Base-by-base conservation (phyloP, 495 filamentous ascomycete genomes). In the Penicillium dipodomyicola region DNA sequence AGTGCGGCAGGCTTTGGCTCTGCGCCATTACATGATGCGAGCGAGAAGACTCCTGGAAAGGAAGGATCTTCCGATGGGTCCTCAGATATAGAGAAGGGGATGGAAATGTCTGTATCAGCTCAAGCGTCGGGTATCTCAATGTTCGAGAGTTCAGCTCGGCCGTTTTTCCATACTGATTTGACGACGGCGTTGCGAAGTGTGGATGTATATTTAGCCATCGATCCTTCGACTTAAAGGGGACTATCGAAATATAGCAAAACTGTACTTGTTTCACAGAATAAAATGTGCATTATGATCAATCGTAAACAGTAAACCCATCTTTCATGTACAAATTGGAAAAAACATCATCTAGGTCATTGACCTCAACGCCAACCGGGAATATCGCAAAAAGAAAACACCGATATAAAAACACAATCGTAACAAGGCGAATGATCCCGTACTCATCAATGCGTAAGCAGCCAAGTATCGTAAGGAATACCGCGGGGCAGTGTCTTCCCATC, bases 101-200 rank as follows among this genome's bases (percentile, higher is more conserved):
- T 48, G 35, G 23, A n/a, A 19, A 42, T 10, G 27, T n/a, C 12
- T 42, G 11, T 23, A 25, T 45, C 20, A 1, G 15, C 35, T 52
- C 35, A 15, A 30, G 12, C 19, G 22, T 5, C 14, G 33, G 33
- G 0, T 37, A 37, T 8, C 5, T 37, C 33, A 15, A 37, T 5
- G 14, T 12, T 19, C 12, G 5, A 89, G 54, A 87, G 90, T 23
- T 72, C 93, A 45, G 89, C 90, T 70, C 75, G 89, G 61, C 92
- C 92, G 43, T 80, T 95, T 52, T 96, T 96, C 81, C 92, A 96
- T 63, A 81, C 92, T 52, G 92, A 97, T 68, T 72, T 97, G 19
- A 95, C 90, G 14, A 92, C 87, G 64, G 92, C 92, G 25, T 65
- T 96, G 67, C 86, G 93, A 68, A 92, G 88, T 69, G 92, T 56